These are phyloP conservation scores for Trichosporon inkin DNA, from an alignment of 1,284 basidiomycete genomes.

Conservation along the genomic window DNA sequence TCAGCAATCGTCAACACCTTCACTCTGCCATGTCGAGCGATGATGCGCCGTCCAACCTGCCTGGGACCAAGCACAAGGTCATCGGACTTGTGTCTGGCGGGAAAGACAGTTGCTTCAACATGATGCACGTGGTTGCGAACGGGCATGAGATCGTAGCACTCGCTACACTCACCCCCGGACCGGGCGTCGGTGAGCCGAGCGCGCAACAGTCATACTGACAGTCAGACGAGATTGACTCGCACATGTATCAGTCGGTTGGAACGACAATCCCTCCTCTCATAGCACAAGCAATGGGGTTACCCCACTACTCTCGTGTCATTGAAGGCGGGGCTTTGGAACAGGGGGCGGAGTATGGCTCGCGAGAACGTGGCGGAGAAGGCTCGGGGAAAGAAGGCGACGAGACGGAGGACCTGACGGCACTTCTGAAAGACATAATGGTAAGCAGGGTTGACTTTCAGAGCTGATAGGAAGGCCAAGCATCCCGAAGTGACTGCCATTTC, in stretches of 20 bases:
- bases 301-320: slow-evolving; percentile 78
- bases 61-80: slow-evolving; percentile 60
- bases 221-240: slow-evolving; percentile 95
- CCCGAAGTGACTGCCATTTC: slow-evolving; percentile 84
- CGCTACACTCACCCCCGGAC: slow-evolving; percentile 77
- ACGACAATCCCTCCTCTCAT: slow-evolving; percentile 88
- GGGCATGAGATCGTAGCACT: slow-evolving; percentile 85
- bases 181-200: slow-evolving; percentile 67
- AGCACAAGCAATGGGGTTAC: slow-evolving; percentile 77
- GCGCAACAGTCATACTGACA: slow-evolving; percentile 4
- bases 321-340: slow-evolving; percentile 75
- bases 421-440: slow-evolving; percentile 77
- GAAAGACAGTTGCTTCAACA: slow-evolving; percentile 96
- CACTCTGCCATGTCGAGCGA: neutral
- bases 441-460: slow-evolving; percentile 50
- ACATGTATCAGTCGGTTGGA: slow-evolving; percentile 97
- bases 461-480: slow-evolving; percentile 59
- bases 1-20: neutral
- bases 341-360: slow-evolving; percentile 75
- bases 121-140: slow-evolving; percentile 80
- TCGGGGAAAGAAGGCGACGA: slow-evolving; percentile 73
- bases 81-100: slow-evolving; percentile 93
- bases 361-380: slow-evolving; percentile 40
- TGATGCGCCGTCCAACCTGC: slow-evolving; percentile 14
- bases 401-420: slow-evolving; percentile 86